These are phyloP conservation scores for Fragaria iinumae DNA, from an alignment of 306 rosid species.

Conservation along the genomic window DNA sequence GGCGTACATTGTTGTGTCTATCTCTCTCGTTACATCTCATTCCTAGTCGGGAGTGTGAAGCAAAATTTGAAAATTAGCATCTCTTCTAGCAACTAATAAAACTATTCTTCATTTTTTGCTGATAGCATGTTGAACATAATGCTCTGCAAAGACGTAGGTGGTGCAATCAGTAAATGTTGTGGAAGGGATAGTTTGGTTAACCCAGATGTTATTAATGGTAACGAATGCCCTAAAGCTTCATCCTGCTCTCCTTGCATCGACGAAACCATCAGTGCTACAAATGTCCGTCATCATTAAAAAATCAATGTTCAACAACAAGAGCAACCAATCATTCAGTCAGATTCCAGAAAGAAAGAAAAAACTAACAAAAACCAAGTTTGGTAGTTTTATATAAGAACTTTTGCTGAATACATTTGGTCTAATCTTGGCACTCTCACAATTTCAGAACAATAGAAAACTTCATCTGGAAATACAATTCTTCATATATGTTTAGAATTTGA, in stretches of 20 bases:
- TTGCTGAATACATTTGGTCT: not conserved
- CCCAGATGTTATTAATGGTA: not conserved
- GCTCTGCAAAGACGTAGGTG: not conserved
- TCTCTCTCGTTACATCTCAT: not conserved
- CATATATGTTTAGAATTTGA: not conserved
- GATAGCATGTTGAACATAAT: not conserved
- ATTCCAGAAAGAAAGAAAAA: not conserved
- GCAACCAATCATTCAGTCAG: not conserved
- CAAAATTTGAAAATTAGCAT: not conserved
- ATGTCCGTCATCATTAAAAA: not conserved
- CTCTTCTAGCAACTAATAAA: not conserved
- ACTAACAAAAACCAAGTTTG: not conserved
- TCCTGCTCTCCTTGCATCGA: not conserved
- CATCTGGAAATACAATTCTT: not conserved
- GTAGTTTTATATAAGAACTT: not conserved
- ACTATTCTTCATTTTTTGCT: not conserved
- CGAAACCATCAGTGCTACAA: not conserved
- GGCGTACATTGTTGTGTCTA: not conserved
- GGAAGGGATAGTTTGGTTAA: not conserved
- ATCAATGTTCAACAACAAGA: not conserved
- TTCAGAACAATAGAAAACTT: not conserved
- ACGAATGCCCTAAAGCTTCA: not conserved
- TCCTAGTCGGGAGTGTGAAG: not conserved
- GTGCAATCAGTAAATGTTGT: not conserved
- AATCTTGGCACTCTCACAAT: constrained; percentile 6